These are phyloP conservation scores for Trichosporon coremiiforme DNA, from an alignment of 1,284 basidiomycete genomes.

Conservation along the genomic window DNA sequence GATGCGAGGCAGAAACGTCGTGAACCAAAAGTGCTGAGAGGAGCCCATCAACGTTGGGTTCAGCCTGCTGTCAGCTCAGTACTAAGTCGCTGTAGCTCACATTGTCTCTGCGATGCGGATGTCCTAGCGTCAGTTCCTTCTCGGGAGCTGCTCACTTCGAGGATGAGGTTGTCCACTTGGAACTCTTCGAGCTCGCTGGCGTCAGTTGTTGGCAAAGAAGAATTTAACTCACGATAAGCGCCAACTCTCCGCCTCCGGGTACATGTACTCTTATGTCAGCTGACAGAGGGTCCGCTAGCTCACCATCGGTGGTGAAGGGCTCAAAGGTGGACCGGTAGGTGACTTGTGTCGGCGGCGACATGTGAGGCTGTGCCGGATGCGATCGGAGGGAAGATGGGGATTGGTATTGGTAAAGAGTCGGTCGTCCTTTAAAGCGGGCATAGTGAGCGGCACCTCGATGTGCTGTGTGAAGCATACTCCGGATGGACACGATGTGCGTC, in stretches of 20 bases:
- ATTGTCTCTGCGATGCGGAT: constrained; percentile 34
- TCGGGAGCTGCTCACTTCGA: constrained; percentile 20
- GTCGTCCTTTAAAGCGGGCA: constrained; percentile 10
- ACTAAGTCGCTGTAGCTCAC: not conserved
- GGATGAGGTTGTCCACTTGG: constrained; percentile 32
- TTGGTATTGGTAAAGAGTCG: not conserved
- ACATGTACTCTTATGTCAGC: constrained; percentile 31
- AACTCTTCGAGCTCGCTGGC: constrained; percentile 28
- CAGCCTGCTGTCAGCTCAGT: constrained; percentile 21
- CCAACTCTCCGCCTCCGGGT: constrained; percentile 25
- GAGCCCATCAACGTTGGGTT: constrained; percentile 23
- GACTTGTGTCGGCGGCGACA: constrained; percentile 23
- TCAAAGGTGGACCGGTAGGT: constrained; percentile 26
- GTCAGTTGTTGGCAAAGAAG: not conserved
- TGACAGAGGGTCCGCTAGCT: not conserved
- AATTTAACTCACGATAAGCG: constrained; percentile 16
- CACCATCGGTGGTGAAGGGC: constrained; percentile 31
- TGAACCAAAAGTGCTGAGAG: constrained; percentile 27
- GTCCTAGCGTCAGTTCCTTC: constrained; percentile 22
- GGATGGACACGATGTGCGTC: constrained; percentile 8
- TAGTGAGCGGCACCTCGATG: constrained; percentile 6
- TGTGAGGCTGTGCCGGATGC: not conserved
- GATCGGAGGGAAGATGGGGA: not conserved
- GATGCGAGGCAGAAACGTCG: constrained; percentile 28
- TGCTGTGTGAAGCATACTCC: constrained; percentile 16